Percentiles rank a stretch among this genome's conserved stretches.
phyloP scores from a whole-genome alignment of 345 rosid species.

The Moricandia arvensis region DNA sequence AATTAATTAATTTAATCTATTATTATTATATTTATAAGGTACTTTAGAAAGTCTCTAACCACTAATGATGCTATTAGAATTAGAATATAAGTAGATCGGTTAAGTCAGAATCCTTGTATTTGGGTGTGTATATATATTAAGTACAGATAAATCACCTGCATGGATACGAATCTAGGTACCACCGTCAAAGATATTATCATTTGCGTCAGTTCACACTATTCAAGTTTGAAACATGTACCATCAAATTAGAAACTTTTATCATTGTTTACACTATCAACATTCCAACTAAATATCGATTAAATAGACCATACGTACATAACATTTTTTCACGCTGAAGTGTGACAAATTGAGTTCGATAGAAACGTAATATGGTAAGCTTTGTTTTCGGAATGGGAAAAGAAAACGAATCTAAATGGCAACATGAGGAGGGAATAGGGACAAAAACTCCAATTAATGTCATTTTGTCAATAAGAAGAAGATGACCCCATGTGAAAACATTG shows the following conservation, averaged over 20 bases:
- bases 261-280: not conserved
- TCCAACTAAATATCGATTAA: not conserved
- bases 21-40: too few species aligned
- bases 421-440: conserved; percentile 32
- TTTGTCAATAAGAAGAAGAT: conserved; percentile 38
- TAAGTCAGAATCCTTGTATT: not conserved
- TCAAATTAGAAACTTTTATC: not conserved
- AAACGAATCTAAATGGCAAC: conserved; percentile 33
- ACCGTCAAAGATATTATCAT: conserved; percentile 20
- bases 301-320: not conserved
- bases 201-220: conserved; percentile 13
- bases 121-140: not conserved
- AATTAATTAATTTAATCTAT: too few species aligned
- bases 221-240: not conserved
- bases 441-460: conserved; percentile 30
- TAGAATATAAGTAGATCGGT: not conserved
- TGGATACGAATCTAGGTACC: conserved; percentile 6
- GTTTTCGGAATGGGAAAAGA: not conserved
- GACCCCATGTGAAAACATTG: conserved; percentile 42
- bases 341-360: not conserved
- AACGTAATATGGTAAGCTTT: not conserved
- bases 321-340: not conserved
- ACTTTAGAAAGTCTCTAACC: too few species aligned
- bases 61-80: too few species aligned
- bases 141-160: conserved; percentile 8